Conservation (phyloP, 208 protist genomes). For the Leishmania turanica region DNA sequence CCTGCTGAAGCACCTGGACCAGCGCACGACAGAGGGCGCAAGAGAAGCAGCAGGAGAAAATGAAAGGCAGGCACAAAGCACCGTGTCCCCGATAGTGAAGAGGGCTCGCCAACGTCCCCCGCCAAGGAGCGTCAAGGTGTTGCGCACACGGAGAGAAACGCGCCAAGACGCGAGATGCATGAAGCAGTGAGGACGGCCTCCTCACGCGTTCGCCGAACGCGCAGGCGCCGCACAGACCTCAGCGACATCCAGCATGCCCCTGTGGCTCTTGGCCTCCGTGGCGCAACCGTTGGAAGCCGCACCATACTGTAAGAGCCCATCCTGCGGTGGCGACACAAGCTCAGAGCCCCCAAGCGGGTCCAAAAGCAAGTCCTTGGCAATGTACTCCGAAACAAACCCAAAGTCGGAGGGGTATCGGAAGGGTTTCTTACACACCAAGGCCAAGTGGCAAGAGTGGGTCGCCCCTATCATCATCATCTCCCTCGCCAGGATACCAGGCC, state of each 20-base stretch:
- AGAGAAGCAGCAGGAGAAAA: background rate
- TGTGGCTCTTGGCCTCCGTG: background rate
- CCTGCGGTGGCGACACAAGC: background rate
- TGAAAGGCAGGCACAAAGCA: background rate
- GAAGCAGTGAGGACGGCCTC: background rate
- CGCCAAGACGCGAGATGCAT: background rate
- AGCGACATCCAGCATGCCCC: background rate
- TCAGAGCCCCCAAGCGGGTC: background rate
- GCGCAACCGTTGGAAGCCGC: background rate
- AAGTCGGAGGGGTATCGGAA: constrained; percentile 31
- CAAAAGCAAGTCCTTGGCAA: constrained; percentile 21
- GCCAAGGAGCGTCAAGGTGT: background rate
- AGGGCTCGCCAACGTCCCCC: background rate
- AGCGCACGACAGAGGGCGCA: background rate
- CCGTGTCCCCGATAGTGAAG: background rate
- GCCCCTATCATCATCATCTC: constrained; percentile 11
- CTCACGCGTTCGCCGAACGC: background rate
- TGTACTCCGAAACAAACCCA: constrained; percentile 35
- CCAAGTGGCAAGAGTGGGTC: constrained; percentile 23
- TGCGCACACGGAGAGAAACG: background rate
- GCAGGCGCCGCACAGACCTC: background rate
- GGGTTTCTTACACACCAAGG: constrained; percentile 32
- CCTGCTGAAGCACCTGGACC: background rate
- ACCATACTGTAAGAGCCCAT: no score
- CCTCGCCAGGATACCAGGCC: background rate